Conservation (phyloP, 73 alveolate genomes). For the Blepharisma stoltei region DNA sequence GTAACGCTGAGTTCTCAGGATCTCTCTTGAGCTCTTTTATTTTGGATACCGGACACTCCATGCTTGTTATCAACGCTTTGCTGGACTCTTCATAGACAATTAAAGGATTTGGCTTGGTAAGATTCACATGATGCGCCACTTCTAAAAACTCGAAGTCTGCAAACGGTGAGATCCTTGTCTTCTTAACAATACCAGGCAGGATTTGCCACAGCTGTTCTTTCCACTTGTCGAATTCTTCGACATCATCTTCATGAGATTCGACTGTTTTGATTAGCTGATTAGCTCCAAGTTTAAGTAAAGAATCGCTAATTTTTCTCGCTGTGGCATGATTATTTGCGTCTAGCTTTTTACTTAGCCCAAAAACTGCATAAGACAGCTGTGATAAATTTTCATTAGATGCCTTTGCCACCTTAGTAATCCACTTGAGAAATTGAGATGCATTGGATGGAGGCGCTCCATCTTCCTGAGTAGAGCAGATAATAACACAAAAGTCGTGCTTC, state of each 20-base stretch:
- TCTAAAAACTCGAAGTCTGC: neutral
- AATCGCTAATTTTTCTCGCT: neutral
- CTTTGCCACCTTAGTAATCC: conserved; percentile 5
- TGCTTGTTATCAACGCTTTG: neutral
- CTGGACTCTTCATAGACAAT: neutral
- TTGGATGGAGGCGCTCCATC: conserved; percentile 19
- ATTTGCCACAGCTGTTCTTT: neutral
- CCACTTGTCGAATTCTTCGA: neutral
- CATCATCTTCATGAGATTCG: neutral
- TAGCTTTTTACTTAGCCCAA: neutral
- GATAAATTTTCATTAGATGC: conserved; percentile 21
- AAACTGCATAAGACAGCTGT: neutral
- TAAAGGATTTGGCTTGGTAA: neutral
- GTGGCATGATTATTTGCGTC: neutral
- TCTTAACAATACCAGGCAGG: neutral
- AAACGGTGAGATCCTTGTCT: neutral
- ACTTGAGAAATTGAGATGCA: neutral
- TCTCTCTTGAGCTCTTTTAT: conserved; percentile 22
- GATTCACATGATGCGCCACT: conserved; percentile 10
- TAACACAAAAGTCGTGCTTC: conserved; percentile 20
- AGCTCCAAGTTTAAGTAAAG: conserved; percentile 7
- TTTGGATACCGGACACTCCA: neutral
- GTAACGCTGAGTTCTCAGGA: conserved; percentile 20
- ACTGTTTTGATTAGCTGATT: neutral
- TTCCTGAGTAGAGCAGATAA: conserved; percentile 21